phyloP scores from a whole-genome alignment of 495 filamentous ascomycete species.

The Penicillium roqueforti region DNA sequence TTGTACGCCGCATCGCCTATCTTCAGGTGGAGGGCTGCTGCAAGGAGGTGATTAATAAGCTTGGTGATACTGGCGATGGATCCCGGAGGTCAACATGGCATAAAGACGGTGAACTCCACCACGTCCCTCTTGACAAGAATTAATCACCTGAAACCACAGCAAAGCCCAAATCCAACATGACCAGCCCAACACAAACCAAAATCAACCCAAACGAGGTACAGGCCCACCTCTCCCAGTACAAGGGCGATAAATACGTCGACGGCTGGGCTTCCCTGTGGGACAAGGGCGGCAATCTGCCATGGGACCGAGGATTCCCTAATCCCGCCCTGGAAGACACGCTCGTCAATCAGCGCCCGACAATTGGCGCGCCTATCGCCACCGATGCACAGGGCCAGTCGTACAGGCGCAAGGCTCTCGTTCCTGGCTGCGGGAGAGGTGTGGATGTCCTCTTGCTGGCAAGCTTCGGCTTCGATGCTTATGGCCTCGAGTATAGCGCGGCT shows the following conservation, averaged over 20 bases:
- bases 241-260: conserved; percentile 30
- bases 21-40: conserved; percentile 2
- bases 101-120: conserved; percentile 17
- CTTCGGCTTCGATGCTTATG: conserved; percentile 69
- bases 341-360: conserved; percentile 37
- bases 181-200: conserved; percentile 14
- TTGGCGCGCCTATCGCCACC: conserved; percentile 38
- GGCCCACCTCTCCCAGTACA: conserved; percentile 27
- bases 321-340: conserved; percentile 65
- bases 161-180: conserved; percentile 14
- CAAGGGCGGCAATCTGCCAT: conserved; percentile 56
- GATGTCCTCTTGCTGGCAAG: conserved; percentile 68
- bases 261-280: conserved; percentile 64
- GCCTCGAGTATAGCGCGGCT: conserved; percentile 59
- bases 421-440: conserved; percentile 73
- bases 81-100: not conserved
- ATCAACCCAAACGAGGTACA: conserved; percentile 25
- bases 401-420: conserved; percentile 54
- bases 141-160: not conserved
- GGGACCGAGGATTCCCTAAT: conserved; percentile 63
- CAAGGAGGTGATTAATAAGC: conserved; percentile 27
- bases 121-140: not conserved
- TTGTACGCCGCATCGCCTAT: not conserved
- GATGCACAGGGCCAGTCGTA: conserved; percentile 22
- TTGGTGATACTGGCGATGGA: not conserved